Evolutionary conservation across 768 basidiomycete genomes (phyloP).

Genomic region (Boletus edulis): DNA sequence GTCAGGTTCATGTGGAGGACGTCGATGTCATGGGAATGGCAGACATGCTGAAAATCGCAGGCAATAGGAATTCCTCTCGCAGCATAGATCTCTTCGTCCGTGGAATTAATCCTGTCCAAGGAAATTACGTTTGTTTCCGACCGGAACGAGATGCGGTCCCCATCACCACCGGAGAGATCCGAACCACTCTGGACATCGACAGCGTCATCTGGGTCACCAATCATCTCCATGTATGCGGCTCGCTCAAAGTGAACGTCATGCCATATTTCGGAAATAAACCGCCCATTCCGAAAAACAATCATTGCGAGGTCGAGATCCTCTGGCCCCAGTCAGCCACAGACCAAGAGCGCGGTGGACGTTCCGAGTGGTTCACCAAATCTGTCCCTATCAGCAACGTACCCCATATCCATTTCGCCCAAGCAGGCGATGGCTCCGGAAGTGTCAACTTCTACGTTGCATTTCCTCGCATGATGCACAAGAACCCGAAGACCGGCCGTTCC

Average conservation of each 20-base stretch:
- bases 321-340: background rate
- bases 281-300: constrained; percentile 3
- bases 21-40: constrained; percentile 3
- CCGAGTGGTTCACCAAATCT: background rate
- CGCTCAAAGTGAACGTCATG: background rate
- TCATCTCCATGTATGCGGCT: background rate
- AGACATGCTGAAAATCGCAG: background rate
- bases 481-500: too few relatives aligned
- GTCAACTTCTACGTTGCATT: too few relatives aligned
- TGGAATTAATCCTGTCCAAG: background rate
- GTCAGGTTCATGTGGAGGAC: background rate
- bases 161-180: background rate
- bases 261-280: constrained; percentile 2
- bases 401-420: too few relatives aligned
- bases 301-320: constrained; percentile 4
- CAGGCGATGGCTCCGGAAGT: too few relatives aligned
- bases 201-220: constrained; percentile 4
- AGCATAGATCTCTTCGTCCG: background rate
- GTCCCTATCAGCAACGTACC: too few relatives aligned
- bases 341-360: background rate
- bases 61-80: background rate
- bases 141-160: background rate
- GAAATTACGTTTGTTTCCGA: constrained; percentile 1
- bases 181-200: constrained; percentile 3
- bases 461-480: too few relatives aligned